Evolutionary conservation across 257 asterid genomes (phyloP).

Genomic region (Vinca minor): DNA sequence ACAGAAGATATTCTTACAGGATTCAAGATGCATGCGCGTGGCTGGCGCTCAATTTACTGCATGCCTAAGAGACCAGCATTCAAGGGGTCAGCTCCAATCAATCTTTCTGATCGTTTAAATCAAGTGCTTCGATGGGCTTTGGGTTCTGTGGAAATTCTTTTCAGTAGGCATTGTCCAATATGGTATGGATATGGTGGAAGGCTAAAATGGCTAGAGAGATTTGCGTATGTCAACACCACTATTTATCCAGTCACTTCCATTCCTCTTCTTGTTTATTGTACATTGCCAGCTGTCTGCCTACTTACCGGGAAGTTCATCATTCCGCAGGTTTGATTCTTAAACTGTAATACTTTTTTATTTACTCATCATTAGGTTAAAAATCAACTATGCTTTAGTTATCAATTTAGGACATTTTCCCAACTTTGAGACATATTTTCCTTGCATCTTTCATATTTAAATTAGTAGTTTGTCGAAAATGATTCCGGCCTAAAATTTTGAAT

Average conservation of each 20-base stretch:
- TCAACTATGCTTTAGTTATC: background rate
- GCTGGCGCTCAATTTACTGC: conserved; percentile 96
- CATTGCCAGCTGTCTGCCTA: conserved; percentile 88
- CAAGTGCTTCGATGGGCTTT: conserved; percentile 99
- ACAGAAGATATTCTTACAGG: conserved; percentile 99
- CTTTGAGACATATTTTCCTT: background rate
- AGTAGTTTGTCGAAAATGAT: background rate
- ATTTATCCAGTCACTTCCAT: conserved; percentile 85
- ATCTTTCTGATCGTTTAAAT: conserved; percentile 94
- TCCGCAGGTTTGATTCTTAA: conserved; percentile 59
- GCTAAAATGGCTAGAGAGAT: conserved; percentile 92
- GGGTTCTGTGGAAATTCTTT: conserved; percentile 90
- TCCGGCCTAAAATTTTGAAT: background rate
- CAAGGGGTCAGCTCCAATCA: conserved; percentile 96
- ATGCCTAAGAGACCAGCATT: conserved; percentile 91
- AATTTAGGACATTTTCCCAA: too few relatives aligned
- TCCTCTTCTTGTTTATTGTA: conserved; percentile 79
- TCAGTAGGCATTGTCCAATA: conserved; percentile 94
- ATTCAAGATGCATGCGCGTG: conserved; percentile 98
- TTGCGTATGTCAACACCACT: conserved; percentile 86
- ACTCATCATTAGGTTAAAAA: background rate
- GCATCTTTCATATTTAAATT: background rate
- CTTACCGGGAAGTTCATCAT: conserved; percentile 90
- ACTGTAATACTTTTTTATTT: background rate
- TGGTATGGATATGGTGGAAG: conserved; percentile 93